Evolutionary conservation across 2,329 filamentous ascomycete genomes (phyloP).

Genomic region (Colletotrichum spinosum): DNA sequence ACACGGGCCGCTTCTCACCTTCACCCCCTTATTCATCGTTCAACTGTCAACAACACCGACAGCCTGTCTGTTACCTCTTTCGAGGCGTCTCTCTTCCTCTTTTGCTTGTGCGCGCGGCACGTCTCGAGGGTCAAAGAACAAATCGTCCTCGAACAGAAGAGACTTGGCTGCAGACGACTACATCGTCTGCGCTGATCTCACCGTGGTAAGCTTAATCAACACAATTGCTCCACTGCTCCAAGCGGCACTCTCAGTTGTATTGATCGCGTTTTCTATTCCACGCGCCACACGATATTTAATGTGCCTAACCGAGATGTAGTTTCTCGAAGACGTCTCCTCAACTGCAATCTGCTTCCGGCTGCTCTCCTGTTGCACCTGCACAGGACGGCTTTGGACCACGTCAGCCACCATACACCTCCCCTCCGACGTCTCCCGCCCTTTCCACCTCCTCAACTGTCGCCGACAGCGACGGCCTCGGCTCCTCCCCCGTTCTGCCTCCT

Average conservation of each 20-base stretch:
- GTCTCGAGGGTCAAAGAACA: conserved; percentile 27
- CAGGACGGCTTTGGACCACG: conserved; percentile 64
- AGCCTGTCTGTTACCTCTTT: conserved; percentile 29
- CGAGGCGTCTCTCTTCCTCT: conserved; percentile 6
- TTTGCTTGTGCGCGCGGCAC: conserved; percentile 18
- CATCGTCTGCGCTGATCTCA: conserved; percentile 73
- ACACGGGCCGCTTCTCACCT: conserved; percentile 33
- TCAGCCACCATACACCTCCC: conserved; percentile 48
- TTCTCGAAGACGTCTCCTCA: conserved; percentile 67
- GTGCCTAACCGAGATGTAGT: conserved; percentile 45
- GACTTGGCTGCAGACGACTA: conserved; percentile 71
- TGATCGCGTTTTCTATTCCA: no score
- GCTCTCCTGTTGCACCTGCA: conserved; percentile 71
- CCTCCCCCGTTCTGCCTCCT: conserved; percentile 68
- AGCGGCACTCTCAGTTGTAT: no score
- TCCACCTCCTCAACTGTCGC: conserved; percentile 73
- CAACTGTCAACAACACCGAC: conserved; percentile 32
- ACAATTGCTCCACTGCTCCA: no score
- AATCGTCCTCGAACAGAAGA: conserved; percentile 49
- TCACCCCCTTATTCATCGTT: conserved; percentile 32
- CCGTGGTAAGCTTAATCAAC: conserved; percentile 55
- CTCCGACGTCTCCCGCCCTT: conserved; percentile 68
- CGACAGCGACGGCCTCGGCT: conserved; percentile 64
- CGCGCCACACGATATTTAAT: neutral
- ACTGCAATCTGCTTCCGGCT: conserved; percentile 56